These are phyloP conservation scores for Linum lewisii DNA, from an alignment of 345 rosid genomes.

Conservation along the genomic window DNA sequence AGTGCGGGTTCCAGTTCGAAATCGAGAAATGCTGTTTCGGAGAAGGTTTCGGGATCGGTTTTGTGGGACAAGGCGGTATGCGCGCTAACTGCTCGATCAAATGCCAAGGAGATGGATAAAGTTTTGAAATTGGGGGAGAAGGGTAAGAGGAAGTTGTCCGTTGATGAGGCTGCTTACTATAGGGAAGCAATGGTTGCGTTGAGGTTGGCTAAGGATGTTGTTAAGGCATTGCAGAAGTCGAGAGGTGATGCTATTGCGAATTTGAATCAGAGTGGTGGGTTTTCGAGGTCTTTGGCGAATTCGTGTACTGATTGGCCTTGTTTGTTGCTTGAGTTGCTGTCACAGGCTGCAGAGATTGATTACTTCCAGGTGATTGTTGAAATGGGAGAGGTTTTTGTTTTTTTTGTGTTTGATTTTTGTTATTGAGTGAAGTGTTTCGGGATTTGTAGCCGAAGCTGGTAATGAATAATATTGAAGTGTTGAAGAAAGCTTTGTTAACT, in stretches of 20 bases:
- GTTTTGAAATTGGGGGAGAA: slow-evolving; percentile 42
- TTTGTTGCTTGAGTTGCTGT: slow-evolving; percentile 79
- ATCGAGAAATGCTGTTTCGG: slow-evolving; percentile 22
- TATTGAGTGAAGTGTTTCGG: slow-evolving; percentile 13
- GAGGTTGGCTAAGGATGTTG: slow-evolving; percentile 77
- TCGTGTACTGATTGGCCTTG: slow-evolving; percentile 90
- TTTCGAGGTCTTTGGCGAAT: slow-evolving; percentile 75
- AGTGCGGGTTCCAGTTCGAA: slow-evolving; percentile 20
- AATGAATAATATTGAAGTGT: slow-evolving; percentile 83
- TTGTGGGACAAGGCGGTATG: slow-evolving; percentile 74
- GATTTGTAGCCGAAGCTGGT: slow-evolving; percentile 84
- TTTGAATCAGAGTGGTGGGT: slow-evolving; percentile 59
- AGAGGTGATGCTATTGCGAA: slow-evolving; percentile 74
- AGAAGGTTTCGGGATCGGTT: slow-evolving; percentile 44
- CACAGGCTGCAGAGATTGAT: slow-evolving; percentile 82
- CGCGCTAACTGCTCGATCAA: slow-evolving; percentile 57
- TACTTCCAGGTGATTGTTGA: slow-evolving; percentile 59
- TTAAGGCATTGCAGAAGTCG: slow-evolving; percentile 58
- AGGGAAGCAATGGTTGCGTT: slow-evolving; percentile 62
- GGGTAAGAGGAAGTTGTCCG: slow-evolving; percentile 39
- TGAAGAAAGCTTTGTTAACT: slow-evolving; percentile 50
- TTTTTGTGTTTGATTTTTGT: background rate
- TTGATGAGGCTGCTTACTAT: slow-evolving; percentile 72
- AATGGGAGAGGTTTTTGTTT: background rate
- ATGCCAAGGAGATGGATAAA: slow-evolving; percentile 63